These are phyloP conservation scores for Saprolegnia parasitica DNA, from an alignment of 352 stramenopile species.

Conservation along the genomic window DNA sequence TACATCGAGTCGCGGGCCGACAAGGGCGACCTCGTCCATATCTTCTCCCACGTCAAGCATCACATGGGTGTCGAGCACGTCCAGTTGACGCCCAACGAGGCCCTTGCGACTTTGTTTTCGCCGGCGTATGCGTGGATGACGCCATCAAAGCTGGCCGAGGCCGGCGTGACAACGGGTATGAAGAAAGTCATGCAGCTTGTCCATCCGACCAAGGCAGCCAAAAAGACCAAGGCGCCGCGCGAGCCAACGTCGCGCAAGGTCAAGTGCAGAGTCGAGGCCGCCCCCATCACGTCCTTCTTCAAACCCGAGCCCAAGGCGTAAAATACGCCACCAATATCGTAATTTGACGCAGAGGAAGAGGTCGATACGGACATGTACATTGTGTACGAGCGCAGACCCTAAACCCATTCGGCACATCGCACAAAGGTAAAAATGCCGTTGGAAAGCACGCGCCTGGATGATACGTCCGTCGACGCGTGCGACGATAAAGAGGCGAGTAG, in stretches of 20 bases:
- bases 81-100: conserved; percentile 41
- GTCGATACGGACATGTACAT: too few relatives aligned
- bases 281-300: conserved; percentile 20
- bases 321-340: too few relatives aligned
- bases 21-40: conserved; percentile 68
- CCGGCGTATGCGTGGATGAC: conserved; percentile 58
- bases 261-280: conserved; percentile 3
- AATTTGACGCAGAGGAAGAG: too few relatives aligned
- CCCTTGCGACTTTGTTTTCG: neutral
- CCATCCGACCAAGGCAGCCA: neutral
- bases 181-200: conserved; percentile 82
- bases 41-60: conserved; percentile 90
- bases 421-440: too few relatives aligned
- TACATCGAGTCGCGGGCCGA: conserved; percentile 43
- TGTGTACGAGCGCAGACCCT: too few relatives aligned
- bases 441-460: too few relatives aligned
- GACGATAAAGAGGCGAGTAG: too few relatives aligned
- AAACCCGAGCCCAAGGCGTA: conserved; percentile 9
- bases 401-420: too few relatives aligned
- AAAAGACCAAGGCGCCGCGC: neutral
- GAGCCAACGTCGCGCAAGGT: conserved; percentile 4
- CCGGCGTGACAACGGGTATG: conserved; percentile 82
- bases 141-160: conserved; percentile 58
- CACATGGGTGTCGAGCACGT: conserved; percentile 86
- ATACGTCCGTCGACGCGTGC: too few relatives aligned